These are phyloP conservation scores for Globisporangium recalcitrans DNA, from an alignment of 352 stramenopile genomes.

Conservation along the genomic window DNA sequence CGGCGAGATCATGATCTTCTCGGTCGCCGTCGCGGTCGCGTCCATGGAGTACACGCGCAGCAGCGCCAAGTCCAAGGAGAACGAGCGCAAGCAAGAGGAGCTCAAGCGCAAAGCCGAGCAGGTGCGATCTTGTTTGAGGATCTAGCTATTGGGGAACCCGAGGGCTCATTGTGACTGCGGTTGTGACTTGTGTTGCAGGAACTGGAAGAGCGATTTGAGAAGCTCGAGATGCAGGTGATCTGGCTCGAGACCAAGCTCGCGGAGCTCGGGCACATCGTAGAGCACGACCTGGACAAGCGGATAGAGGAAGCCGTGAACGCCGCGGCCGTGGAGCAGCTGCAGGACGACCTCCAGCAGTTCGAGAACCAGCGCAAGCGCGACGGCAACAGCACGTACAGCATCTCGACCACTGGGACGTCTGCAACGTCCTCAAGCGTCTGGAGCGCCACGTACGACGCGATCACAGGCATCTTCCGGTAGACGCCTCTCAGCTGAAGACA, in stretches of 20 bases:
- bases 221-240: conserved; percentile 37
- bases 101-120: conserved; percentile 37
- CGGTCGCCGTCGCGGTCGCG: conserved; percentile 57
- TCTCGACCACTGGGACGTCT: conserved; percentile 3
- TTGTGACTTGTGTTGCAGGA: conserved; percentile 16
- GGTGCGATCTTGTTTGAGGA: conserved; percentile 2
- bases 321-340: conserved; percentile 10
- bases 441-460: conserved; percentile 21
- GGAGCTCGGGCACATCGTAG: conserved; percentile 30
- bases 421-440: conserved; percentile 10
- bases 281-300: conserved; percentile 23
- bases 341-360: conserved; percentile 8
- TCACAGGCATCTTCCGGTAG: conserved; percentile 39
- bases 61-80: conserved; percentile 46
- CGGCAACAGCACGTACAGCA: too few relatives aligned
- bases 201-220: conserved; percentile 44
- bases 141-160: neutral
- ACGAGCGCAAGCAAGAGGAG: conserved; percentile 55
- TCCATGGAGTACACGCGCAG: conserved; percentile 76
- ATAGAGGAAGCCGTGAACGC: conserved; percentile 12
- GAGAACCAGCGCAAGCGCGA: conserved; percentile 16
- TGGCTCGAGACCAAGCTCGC: conserved; percentile 42
- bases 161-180: neutral
- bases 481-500: neutral
- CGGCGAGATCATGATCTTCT: conserved; percentile 78